Conservation (phyloP, 2,329 filamentous ascomycete species). For the Ilyonectria mors-panacis region DNA sequence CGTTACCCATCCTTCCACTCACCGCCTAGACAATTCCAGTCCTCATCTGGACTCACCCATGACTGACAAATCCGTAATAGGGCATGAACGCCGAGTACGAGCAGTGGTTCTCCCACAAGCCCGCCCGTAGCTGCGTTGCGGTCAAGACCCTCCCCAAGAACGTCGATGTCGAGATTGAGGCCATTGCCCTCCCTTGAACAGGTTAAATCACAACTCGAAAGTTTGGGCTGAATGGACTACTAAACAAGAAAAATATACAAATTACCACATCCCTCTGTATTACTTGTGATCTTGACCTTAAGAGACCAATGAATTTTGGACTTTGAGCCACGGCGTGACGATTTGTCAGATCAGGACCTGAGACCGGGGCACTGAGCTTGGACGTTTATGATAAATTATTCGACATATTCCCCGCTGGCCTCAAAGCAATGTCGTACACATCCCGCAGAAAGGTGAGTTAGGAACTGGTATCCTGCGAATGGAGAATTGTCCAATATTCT, state of each 20-base stretch:
- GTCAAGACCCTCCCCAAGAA: slow-evolving; percentile 91
- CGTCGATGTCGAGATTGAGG: slow-evolving; percentile 92
- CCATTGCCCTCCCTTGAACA: slow-evolving; percentile 77
- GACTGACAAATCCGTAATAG: slow-evolving; percentile 44
- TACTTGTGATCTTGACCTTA: background rate
- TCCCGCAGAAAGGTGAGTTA: too few relatives aligned
- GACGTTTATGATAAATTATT: too few relatives aligned
- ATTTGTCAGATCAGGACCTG: too few relatives aligned
- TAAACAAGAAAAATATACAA: slow-evolving; percentile 1
- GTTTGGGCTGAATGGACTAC: background rate
- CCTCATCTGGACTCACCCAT: background rate
- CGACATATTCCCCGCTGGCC: too few relatives aligned
- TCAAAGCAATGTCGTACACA: too few relatives aligned
- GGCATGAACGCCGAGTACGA: slow-evolving; percentile 90
- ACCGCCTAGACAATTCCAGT: background rate
- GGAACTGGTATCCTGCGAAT: too few relatives aligned
- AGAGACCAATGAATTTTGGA: too few relatives aligned
- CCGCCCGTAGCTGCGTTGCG: slow-evolving; percentile 89
- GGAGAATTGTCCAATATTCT: too few relatives aligned
- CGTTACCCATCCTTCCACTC: slow-evolving; percentile 39
- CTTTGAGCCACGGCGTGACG: too few relatives aligned
- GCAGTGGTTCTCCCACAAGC: slow-evolving; percentile 87
- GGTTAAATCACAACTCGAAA: slow-evolving; percentile 3
- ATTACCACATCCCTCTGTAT: slow-evolving; percentile 1
- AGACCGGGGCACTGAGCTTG: too few relatives aligned